Conservation (phyloP, 306 rosid genomes). For the Malus asiatica region DNA sequence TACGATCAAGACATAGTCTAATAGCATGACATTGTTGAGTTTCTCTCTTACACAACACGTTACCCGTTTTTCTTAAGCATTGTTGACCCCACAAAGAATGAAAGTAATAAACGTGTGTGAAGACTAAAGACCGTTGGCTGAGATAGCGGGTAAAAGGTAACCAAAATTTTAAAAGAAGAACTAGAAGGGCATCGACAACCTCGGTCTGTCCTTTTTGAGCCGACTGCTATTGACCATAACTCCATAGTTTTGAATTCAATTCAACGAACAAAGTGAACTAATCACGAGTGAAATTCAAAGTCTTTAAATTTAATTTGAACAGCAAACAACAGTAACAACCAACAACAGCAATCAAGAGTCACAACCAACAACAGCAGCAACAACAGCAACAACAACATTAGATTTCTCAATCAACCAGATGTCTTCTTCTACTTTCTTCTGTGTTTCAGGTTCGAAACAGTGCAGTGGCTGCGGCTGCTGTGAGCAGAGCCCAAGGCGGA, state of each 20-base stretch:
- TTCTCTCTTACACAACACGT: too few species aligned
- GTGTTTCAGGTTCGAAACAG: neutral
- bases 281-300: too few species aligned
- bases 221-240: neutral
- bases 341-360: neutral
- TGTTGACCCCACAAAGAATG: too few species aligned
- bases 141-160: too few species aligned
- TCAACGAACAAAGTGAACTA: neutral
- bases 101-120: too few species aligned
- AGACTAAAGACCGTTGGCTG: too few species aligned
- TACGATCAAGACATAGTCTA: too few species aligned
- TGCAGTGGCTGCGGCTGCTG: neutral
- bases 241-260: neutral
- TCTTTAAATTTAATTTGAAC: neutral
- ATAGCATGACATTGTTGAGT: too few species aligned
- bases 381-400: neutral
- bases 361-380: neutral
- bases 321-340: neutral
- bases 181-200: too few species aligned
- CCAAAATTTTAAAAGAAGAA: too few species aligned
- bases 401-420: constrained; percentile 8
- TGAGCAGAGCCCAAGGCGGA: constrained; percentile 21
- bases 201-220: too few species aligned
- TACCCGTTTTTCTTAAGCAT: too few species aligned
- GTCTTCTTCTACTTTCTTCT: constrained; percentile 13